Evolutionary conservation across 352 stramenopile genomes (phyloP), one percentile per base, ranked within the genome.

Genomic region (Phytophthora pisi): DNA sequence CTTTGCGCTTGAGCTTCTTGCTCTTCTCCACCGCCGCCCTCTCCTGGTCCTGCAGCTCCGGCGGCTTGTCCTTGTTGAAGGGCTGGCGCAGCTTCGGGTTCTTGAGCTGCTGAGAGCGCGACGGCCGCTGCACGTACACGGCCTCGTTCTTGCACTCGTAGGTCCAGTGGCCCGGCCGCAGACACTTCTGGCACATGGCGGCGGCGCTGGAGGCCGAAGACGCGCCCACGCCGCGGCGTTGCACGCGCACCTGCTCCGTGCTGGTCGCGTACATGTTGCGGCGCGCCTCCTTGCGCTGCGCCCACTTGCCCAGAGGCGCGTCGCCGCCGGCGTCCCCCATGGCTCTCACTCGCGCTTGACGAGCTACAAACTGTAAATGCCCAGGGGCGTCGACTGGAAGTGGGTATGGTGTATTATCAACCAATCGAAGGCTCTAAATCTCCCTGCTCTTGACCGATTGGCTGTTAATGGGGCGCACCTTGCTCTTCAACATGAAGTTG

Each of bases 121-220:
- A 94, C 54, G 82, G 77, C 61, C 88, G 86, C 61, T 89, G 79
- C 46, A 94, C 67, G 68, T 96, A 96, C 57, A 91, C 76, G 15
- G 85, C 72, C n/a, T 92, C 79, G 60, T 91, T 91, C 75, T 93
- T 92, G 82, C 88, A 96, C 64, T 96, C 88, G 72, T 93, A 96
- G 13, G 85, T 96, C 88, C 88, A 96, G 64, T 96, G 88, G 16
- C 88, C 88, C 1, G 69, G 51, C 28, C 77, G 72, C 31, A 96
- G 78, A 70, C 88, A 96, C 77, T 95, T 96, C 68, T 96, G 88
- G 69, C 88, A 96, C 78, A 87, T 78, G 51, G 81, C 84, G 2
- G 61, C 66, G 5, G 68, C 75, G 45, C 46, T 73, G 4, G 70
- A 63, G 16, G 61, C 45, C 23, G 50, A 38, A 2, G 59, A 56